Evolutionary conservation across 176 grass and related monocot genomes (phyloP).

Genomic region (Thalia dealbata): DNA sequence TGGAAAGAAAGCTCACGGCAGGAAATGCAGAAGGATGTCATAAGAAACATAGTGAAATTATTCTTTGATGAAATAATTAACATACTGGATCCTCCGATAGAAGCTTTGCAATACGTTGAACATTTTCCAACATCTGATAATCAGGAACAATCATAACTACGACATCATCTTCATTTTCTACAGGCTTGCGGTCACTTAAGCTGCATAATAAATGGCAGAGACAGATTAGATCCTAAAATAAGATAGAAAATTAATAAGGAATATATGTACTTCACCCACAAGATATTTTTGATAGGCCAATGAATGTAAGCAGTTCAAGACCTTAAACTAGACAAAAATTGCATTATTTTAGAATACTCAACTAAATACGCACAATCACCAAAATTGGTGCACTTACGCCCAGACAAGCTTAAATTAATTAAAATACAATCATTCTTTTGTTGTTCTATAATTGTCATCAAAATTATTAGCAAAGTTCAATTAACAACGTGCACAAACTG

Average conservation of each 20-base stretch:
- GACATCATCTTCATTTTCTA: conserved; percentile 64
- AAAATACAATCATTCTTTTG: neutral
- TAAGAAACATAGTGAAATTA: conserved; percentile 1
- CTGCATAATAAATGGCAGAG: conserved; percentile 33
- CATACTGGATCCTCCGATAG: conserved; percentile 79
- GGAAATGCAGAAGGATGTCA: neutral
- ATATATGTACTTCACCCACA: neutral
- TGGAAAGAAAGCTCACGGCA: neutral
- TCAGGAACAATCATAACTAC: conserved; percentile 93
- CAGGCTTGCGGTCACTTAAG: conserved; percentile 85
- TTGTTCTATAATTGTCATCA: neutral
- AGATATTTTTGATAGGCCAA: neutral
- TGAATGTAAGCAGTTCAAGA: neutral
- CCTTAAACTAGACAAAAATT: neutral
- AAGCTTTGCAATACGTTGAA: conserved; percentile 59
- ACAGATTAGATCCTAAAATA: neutral
- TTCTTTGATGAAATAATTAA: conserved; percentile 15
- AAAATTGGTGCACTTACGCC: neutral
- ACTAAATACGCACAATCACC: neutral
- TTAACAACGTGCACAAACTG: neutral
- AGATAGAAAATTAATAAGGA: neutral
- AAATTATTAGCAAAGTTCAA: neutral
- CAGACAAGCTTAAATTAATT: neutral
- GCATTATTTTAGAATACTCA: neutral
- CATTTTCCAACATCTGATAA: conserved; percentile 91